Base-by-base conservation (phyloP, 306 rosid genomes). In the Glycyrrhiza uralensis region DNA sequence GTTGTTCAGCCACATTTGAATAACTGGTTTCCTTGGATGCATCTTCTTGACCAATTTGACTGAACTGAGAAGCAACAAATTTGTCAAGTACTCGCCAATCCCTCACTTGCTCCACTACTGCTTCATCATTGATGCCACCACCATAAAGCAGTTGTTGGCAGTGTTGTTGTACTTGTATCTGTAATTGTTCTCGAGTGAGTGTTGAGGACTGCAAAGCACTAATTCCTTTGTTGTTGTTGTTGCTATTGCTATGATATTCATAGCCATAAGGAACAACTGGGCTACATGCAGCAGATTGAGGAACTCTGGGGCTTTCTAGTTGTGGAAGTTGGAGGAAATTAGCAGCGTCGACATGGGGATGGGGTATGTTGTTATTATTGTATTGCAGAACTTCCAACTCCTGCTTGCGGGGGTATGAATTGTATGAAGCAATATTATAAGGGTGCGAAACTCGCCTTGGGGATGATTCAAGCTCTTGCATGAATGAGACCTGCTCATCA, bases 51-150 rank as follows among this genome's bases (percentile, higher is more conserved):
- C 80, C 82, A 2, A n/a, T n/a, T n/a, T 83, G 88, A 71, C 88
- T 86, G 35, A 88, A 87, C 26, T 90, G 95, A 29, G 95, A 86
- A 59, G 90, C 95, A 60, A 92, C 98, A 67, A 83, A 87, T 65
- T 92, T 90, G 74, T 90, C 96, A 1, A 90, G 87, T 2, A 84
- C 88, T 74, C 89, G 78, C 98, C 98, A 92, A 69, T 90, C 98
- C 0, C 80, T 87, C 56, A 83, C 74, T 68, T 86, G 87, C 47
- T 88, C 92, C 54, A 75, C 85, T 0, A 75, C 85, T 0, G 80
- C 80, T 52, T 82, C 84, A 41, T 84, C 81, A 57, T 41, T 23
- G 33, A 32, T 59, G 45, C 15, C 50, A 66, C 44, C 80, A 61
- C 71, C 55, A 47, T 56, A 68, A 24, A 76, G 71, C n/a, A 78